These are phyloP conservation scores for Alternaria sp. DNA, from an alignment of 2,329 filamentous ascomycete genomes.

Conservation along the genomic window DNA sequence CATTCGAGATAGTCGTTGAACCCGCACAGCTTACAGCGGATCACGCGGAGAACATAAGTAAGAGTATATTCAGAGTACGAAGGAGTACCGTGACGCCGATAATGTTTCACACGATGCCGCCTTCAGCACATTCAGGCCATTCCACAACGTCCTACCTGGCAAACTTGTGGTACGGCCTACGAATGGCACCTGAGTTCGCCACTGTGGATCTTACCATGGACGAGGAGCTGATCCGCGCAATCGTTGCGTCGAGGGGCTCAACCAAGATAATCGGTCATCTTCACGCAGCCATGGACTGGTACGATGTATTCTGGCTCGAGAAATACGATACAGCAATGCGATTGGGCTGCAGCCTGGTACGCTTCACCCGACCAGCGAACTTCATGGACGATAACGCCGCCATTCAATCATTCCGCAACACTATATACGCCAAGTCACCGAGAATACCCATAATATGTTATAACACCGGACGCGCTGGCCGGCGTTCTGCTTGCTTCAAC, in stretches of 20 bases:
- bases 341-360: slow-evolving; percentile 67
- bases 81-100: slow-evolving; percentile 64
- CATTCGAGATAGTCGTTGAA: slow-evolving; percentile 67
- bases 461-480: slow-evolving; percentile 68
- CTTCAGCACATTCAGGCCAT: slow-evolving; percentile 25
- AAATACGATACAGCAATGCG: slow-evolving; percentile 65
- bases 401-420: slow-evolving; percentile 62
- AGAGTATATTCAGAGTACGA: slow-evolving; percentile 64
- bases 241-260: slow-evolving; percentile 60
- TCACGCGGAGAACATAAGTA: slow-evolving; percentile 58
- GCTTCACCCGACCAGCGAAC: slow-evolving; percentile 64
- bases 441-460: slow-evolving; percentile 66
- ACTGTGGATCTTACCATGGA: slow-evolving; percentile 67
- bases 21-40: slow-evolving; percentile 27
- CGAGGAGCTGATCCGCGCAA: slow-evolving; percentile 58
- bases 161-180: slow-evolving; percentile 64
- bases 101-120: slow-evolving; percentile 47
- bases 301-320: slow-evolving; percentile 60
- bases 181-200: slow-evolving; percentile 67
- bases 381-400: slow-evolving; percentile 68
- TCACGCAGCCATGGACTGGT: slow-evolving; percentile 61
- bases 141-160: slow-evolving; percentile 57
- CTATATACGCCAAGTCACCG: slow-evolving; percentile 54
- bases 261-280: slow-evolving; percentile 69
- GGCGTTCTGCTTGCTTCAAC: slow-evolving; percentile 71